Base-by-base conservation (phyloP, 805 yeast genomes). In the Schwanniomyces yamadae region DNA sequence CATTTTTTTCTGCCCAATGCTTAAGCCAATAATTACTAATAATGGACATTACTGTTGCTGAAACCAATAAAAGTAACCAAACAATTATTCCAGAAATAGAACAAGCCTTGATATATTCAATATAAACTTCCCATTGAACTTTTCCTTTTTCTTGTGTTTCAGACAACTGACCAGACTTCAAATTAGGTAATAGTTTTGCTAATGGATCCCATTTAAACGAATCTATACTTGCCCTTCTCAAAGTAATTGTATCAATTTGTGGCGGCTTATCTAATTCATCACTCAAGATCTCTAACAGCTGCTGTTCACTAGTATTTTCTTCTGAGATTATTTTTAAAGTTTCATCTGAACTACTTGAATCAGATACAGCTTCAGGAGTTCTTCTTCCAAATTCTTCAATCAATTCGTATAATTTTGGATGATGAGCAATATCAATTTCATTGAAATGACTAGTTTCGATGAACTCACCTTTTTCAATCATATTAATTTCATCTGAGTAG, bases 91-190 rank as follows among this genome's bases (percentile, higher is more conserved):
- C 63, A 46, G 5, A 80, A 75, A 20, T 28, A 2, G 23, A 29
- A 56, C 87, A 81, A 1, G 89, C 83, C 40, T 71, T 68, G 4
- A 76, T 71, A 53, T 82, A 83, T 11, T 68, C 68, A 25, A 59
- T 39, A 44, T 81, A 81, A 2, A 78, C 78, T 1, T 65, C 53
- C 57, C 70, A 58, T 30, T 75, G 71, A 16, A 83, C 86, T 25
- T 71, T 70, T 2, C 89, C 90, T 26, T 66, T 71, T n/a, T 75
- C 68, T 10, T 58, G 67, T 11, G 31, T 28, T 28, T 28, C 31
- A 28, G 9, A 18, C 15, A 29, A 19, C 50, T 71, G 78, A 2
- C 73, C 69, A 3, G 78, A 71, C 25, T 54, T 44, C n/a, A 53
- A 40, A 28, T 47, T 50, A 5, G 57, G 56, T 21, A 55, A 36